Evolutionary conservation across 441 rosid genomes (phyloP), one percentile per base, ranked within the genome.

Genomic region (Dalechampia spathulata): DNA sequence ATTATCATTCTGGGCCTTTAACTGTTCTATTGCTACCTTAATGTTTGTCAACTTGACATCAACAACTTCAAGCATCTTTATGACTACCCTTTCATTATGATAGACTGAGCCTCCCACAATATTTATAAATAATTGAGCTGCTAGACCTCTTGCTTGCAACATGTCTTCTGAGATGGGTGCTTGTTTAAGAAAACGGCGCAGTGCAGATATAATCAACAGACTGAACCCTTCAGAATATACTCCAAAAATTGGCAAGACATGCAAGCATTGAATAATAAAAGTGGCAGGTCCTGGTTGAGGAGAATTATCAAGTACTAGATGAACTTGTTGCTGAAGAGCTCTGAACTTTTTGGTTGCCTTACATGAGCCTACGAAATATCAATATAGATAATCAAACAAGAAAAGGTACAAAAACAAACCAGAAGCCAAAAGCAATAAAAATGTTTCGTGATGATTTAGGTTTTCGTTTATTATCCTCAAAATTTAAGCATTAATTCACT

Each of bases 231-330:
- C 97, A 13, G 72, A 65, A 50, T 89, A 53, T 0, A 62, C 22
- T 17, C 83, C 96, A 72, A 86, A 87, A 38, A 83, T 46, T 28
- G 96, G 99, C 40, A 92, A 83, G 14, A 75, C 63, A 61, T 67
- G 70, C 27, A 92, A 78, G 68, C 99, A 89, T 23, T 65, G 75
- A 58, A 73, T 57, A 61, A 83, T 52, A 64, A 83, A 89, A 58
- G 85, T 80, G 49, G 87, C 75, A 0, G 97, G 80, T 8, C 88
- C 97, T 55, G 97, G 92, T 50, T 60, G 71, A 9, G 96, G 96
- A 46, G 82, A 78, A 71, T 85, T 89, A 25, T 36, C 21, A 0
- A 92, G 77, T 42, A 63, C 78, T 48, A 52, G 81, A 63, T 72
- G 72, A 49, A 92, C 92, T 67, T 68, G 76, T 45, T 85, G 84